Percentiles rank a stretch among this genome's conserved stretches.
phyloP scores from a whole-genome alignment of 108 stramenopile species.

The Nitzschia putrida region DNA sequence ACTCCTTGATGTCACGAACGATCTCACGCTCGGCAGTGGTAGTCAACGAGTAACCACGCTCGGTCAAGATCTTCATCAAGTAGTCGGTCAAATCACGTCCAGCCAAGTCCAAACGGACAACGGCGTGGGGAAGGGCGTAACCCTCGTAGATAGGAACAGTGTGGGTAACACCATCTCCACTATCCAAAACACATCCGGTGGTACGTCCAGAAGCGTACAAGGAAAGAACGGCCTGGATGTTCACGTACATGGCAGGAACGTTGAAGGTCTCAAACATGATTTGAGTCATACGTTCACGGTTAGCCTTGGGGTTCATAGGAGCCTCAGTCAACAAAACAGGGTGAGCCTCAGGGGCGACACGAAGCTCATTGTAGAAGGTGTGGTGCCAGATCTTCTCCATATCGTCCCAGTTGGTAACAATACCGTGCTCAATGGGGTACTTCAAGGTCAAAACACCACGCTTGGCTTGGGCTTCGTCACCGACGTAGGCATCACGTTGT shows the following conservation, averaged over 20 bases:
- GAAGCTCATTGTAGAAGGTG: constrained; percentile 98
- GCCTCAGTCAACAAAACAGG: constrained; percentile 99
- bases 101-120: constrained; percentile 91
- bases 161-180: constrained; percentile 93
- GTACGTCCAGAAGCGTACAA: constrained; percentile 95
- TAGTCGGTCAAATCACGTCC: constrained; percentile 95
- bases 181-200: constrained; percentile 94
- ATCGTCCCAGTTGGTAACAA: constrained; percentile 98
- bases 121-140: constrained; percentile 95
- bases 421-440: constrained; percentile 99
- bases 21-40: constrained; percentile 95
- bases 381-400: constrained; percentile 99
- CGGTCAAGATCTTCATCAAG: constrained; percentile 93
- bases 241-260: constrained; percentile 99
- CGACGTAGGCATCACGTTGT: constrained; percentile 99
- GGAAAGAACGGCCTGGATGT: constrained; percentile 98
- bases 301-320: constrained; percentile 99
- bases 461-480: constrained; percentile 98
- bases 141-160: constrained; percentile 97
- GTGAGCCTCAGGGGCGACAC: constrained; percentile 96
- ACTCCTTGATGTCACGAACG: constrained; percentile 93
- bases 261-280: constrained; percentile 99
- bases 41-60: constrained; percentile 92
- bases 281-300: constrained; percentile 99
- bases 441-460: constrained; percentile 98